A percentile compares a stretch with the other conserved stretches of the same genome.
These are phyloP conservation scores for Allium fistulosum DNA, from an alignment of 106 monocot species.

Conservation along the genomic window DNA sequence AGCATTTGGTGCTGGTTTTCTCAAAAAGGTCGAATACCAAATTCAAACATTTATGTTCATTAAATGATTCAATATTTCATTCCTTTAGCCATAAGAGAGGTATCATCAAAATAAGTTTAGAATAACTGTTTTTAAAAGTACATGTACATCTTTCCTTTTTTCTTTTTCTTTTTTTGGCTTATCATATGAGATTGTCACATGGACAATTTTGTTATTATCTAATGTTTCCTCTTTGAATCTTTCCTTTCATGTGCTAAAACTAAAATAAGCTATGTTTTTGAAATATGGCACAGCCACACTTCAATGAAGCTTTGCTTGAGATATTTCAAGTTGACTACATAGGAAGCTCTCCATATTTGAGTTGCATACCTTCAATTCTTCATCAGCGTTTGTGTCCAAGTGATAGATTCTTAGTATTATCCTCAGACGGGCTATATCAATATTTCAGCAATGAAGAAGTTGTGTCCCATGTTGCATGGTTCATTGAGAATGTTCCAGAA, in stretches of 20 bases:
- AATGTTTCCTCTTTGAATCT: no score
- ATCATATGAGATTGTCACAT: no score
- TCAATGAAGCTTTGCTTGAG: conserved; percentile 82
- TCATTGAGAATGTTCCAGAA: conserved; percentile 83
- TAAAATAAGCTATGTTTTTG: not conserved
- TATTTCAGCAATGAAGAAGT: conserved; percentile 99
- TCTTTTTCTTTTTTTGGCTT: no score
- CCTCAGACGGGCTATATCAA: conserved; percentile 95
- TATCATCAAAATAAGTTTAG: no score
- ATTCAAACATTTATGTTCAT: not conserved
- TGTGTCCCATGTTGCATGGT: conserved; percentile 85
- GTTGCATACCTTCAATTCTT: conserved; percentile 67
- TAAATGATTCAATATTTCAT: not conserved
- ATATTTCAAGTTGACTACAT: conserved; percentile 86
- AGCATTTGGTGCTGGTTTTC: conserved; percentile 97
- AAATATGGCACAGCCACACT: conserved; percentile 50
- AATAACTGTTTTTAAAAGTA: no score
- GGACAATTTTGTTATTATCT: no score
- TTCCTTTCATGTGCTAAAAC: no score
- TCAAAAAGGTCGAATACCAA: conserved; percentile 60
- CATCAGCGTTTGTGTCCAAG: conserved; percentile 74
- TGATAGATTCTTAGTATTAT: conserved; percentile 75
- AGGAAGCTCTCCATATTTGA: conserved; percentile 69
- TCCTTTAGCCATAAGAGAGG: not conserved
- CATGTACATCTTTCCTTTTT: no score